A percentile compares a stretch with the other conserved stretches of the same genome.
Conservation (phyloP, 2,329 filamentous ascomycete species). For the Epichloe festucae region DNA sequence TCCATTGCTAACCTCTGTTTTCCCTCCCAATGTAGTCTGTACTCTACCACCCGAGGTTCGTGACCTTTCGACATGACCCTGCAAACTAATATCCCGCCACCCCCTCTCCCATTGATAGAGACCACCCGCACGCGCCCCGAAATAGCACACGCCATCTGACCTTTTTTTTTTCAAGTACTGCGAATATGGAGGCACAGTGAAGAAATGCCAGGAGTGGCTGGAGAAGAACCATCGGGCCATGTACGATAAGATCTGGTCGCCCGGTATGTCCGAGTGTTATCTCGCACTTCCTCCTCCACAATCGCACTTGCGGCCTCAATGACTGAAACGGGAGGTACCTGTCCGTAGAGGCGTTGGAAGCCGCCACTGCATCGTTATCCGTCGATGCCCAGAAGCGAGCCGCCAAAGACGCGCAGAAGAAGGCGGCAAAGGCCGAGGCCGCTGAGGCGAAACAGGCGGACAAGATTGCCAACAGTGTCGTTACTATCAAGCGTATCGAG, state of each 20-base stretch:
- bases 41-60: slow-evolving; percentile 52
- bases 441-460: slow-evolving; percentile 74
- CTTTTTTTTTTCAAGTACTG: slow-evolving; percentile 56
- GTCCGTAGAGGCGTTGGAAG: slow-evolving; percentile 59
- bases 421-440: slow-evolving; percentile 85
- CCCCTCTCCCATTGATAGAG: not conserved
- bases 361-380: slow-evolving; percentile 73
- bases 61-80: slow-evolving; percentile 1
- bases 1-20: not conserved
- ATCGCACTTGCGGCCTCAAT: not conserved
- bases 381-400: slow-evolving; percentile 88
- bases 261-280: slow-evolving; percentile 42
- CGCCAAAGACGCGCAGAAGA: slow-evolving; percentile 92
- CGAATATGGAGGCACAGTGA: slow-evolving; percentile 91
- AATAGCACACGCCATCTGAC: not conserved
- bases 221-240: slow-evolving; percentile 58
- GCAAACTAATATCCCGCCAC: not conserved
- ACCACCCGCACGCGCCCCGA: not conserved
- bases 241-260: slow-evolving; percentile 73
- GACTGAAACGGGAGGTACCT: not conserved
- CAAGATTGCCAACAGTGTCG: slow-evolving; percentile 66
- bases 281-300: not conserved
- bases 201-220: slow-evolving; percentile 97
- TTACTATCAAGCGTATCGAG: slow-evolving; percentile 93
- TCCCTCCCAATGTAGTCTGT: slow-evolving; percentile 35